Evolutionary conservation across 225 moss, liverwort and hornwort species (phyloP).

Genomic region (Pseudisothecium myosuroides): DNA sequence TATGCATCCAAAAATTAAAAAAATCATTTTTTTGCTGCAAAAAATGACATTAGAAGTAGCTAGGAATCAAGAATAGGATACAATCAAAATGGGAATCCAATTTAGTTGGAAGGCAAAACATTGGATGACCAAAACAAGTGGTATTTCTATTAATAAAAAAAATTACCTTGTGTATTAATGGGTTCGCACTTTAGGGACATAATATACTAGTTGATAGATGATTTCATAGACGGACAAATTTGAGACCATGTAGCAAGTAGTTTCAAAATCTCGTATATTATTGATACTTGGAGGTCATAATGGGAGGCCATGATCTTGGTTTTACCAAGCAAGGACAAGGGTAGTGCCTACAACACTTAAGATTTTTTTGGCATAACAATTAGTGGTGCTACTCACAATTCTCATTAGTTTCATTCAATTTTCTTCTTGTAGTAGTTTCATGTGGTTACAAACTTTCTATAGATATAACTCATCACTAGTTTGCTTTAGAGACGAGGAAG

Average conservation of each 20-base stretch:
- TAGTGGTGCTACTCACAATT: too few relatives aligned
- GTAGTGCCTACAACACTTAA: too few relatives aligned
- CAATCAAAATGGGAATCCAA: not conserved
- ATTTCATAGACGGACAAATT: not conserved
- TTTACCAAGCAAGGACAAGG: too few relatives aligned
- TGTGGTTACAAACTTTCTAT: too few relatives aligned
- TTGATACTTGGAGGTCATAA: not conserved
- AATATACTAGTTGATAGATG: not conserved
- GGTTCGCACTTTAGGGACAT: rapidly evolving
- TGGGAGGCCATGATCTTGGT: rapidly evolving
- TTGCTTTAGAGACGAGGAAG: too few relatives aligned
- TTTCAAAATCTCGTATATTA: not conserved
- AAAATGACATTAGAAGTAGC: not conserved
- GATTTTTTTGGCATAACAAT: rapidly evolving
- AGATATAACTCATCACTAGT: too few relatives aligned
- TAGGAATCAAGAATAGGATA: too few relatives aligned
- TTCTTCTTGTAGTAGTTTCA: too few relatives aligned
- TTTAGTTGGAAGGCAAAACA: not conserved
- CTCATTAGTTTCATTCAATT: too few relatives aligned
- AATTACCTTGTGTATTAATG: not conserved
- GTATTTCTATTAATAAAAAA: not conserved
- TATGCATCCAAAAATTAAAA: too few relatives aligned
- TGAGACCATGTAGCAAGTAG: not conserved
- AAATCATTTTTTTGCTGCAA: not conserved
- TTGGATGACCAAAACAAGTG: not conserved